Evolutionary conservation across 192 early-diverging fungal genomes (phyloP), one percentile per base, ranked within the genome.

Genomic region (Coemansia sp.): DNA sequence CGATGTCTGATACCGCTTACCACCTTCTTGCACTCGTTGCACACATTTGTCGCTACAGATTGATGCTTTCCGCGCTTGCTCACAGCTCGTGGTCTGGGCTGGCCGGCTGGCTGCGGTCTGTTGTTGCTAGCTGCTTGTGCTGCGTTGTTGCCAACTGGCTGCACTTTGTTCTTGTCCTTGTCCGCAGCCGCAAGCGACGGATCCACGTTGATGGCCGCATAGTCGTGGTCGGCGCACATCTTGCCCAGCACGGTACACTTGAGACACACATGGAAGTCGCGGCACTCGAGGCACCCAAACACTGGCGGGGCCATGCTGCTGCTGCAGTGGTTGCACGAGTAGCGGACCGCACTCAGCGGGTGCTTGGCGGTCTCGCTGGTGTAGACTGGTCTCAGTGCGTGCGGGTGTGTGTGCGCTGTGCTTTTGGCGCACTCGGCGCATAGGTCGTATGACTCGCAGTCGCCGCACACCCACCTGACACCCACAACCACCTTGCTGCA

Each of bases 371-470:
- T 76, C 48, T 75, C 74, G 64, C 54, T 56, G 8, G 51, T 50
- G 56, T 76, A 76, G 46, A 54, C n/a, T 40, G 74, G 45, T 64
- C 32, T 41, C 20, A 73, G 42, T 38, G n/a, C 38, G 44, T 69
- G 74, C 61, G 56, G 48, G 53, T 82, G 79, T 58, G 67, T 39
- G 66, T 76, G 69, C 11, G 17, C 42, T 0, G 62, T 11, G 37
- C 58, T 57, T 48, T 74, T 65, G 63, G 84, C 81, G 45, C 90
- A 91, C 59, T 86, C 87, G 51, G 76, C 83, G 64, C 90, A 91
- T 12, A 86, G 63, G 72, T 91, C 90, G 70, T 84, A 90, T 53
- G 88, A 79, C 20, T 66, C 19, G 61, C 90, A 91, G 55, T 85
- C 81, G 16, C 5, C 46, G 62, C 90, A 91, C 60, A 81, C 75